Evolutionary conservation across 371 early-diverging fungal species (phyloP), one percentile per base, ranked within the genome.

Genomic region (Mortierella sp.): DNA sequence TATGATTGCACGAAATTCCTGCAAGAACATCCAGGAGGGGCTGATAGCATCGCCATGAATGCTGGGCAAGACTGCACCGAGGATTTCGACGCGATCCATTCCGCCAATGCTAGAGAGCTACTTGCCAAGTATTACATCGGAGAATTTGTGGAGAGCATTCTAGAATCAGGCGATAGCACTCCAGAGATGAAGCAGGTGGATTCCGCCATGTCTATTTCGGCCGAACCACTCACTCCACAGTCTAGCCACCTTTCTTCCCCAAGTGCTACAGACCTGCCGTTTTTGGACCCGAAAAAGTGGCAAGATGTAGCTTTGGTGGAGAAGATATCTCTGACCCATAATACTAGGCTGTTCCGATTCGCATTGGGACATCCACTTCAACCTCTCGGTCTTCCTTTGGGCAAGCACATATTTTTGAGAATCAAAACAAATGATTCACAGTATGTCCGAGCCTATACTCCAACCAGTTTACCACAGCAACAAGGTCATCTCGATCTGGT

Each of bases 1-100:
- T 98, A 95, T 82, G 94, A 99, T 77, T 89, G 94, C 37, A 96
- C 97, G 42, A 85, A 86, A 6, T 99, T 98, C 75, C 59, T 97
- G 64, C 85, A 93, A 67, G 87, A 91, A 61, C 98, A 98, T 78
- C 99, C 99, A 8, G 99, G 99, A 57, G 99, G 99, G 15, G 89
- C 85, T 37, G 87, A 87, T 61, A 91, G 90, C 35, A 89, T 93
- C 53, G 72, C 87, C 13, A 90, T 92, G 73, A 83, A 85, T 57
- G 92, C 89, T 12, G 97, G 97, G 47, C 85, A 87, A 65, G 97
- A 98, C 70, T 91, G 90, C 49, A 93, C 95, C n/a, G 92, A 92
- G 66, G 95, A 92, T 37, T 96, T 96, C 70, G 95, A 95, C 66
- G 96, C 94, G 54, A 93, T 96, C 58, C 94, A 93, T 64, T 95